A percentile compares a stretch with the other conserved stretches of the same genome.
Conservation (phyloP, 805 yeast genomes). For the Grigorovia transvaalensis region DNA sequence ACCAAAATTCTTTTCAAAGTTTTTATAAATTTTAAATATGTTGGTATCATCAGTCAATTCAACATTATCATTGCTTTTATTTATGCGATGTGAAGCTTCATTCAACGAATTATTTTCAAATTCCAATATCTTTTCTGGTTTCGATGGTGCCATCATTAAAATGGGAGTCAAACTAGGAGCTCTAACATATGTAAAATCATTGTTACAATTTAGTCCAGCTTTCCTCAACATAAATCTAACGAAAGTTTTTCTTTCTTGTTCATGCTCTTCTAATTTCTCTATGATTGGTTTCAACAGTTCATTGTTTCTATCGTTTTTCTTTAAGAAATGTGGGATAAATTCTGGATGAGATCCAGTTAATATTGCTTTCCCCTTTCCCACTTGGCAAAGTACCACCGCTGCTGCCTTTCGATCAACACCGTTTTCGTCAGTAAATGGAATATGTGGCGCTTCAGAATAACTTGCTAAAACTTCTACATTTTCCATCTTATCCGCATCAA, state of each 20-base stretch:
- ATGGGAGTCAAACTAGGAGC: slow-evolving; percentile 65
- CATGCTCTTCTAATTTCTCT: slow-evolving; percentile 33
- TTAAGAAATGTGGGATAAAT: slow-evolving; percentile 48
- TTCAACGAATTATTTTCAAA: slow-evolving; percentile 9
- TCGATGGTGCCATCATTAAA: slow-evolving; percentile 27
- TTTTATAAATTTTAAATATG: slow-evolving; percentile 14
- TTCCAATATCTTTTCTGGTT: slow-evolving; percentile 6
- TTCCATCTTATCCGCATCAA: slow-evolving; percentile 51
- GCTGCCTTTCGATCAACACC: slow-evolving; percentile 35
- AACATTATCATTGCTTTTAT: slow-evolving; percentile 33
- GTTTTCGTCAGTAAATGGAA: slow-evolving; percentile 28
- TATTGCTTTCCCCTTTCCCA: slow-evolving; percentile 63
- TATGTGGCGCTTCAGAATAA: slow-evolving; percentile 48
- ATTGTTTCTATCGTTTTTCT: slow-evolving; percentile 24
- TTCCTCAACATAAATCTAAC: slow-evolving; percentile 45
- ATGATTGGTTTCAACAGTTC: slow-evolving; percentile 30
- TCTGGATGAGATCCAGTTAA: slow-evolving; percentile 89
- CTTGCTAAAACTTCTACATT: slow-evolving; percentile 66
- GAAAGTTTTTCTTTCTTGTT: slow-evolving; percentile 43
- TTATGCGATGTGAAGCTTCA: slow-evolving; percentile 18
- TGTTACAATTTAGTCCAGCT: slow-evolving; percentile 58
- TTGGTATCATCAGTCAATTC: slow-evolving; percentile 31
- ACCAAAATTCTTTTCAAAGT: slow-evolving; percentile 8
- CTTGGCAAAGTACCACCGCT: slow-evolving; percentile 58
- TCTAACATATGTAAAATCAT: slow-evolving; percentile 35